phyloP scores from a whole-genome alignment of 441 rosid species.

The Euphorbia corollata region DNA sequence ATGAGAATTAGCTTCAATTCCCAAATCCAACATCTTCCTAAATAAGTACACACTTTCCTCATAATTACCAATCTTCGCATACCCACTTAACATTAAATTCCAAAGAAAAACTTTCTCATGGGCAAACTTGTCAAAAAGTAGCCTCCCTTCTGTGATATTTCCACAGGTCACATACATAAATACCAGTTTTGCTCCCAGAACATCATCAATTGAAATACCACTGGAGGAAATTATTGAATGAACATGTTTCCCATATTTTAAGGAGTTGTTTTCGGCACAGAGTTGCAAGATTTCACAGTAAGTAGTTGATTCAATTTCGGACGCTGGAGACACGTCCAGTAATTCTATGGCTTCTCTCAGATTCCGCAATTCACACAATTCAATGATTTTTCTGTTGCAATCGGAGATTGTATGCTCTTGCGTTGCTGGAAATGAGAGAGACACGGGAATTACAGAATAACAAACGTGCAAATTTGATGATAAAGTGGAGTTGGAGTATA shows the following conservation, averaged over 20 bases:
- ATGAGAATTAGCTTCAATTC: conserved; percentile 40
- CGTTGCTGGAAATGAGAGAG: conserved; percentile 18
- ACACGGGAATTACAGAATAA: conserved; percentile 13
- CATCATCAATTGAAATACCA: conserved; percentile 35
- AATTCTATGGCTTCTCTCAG: conserved; percentile 37
- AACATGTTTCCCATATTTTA: conserved; percentile 38
- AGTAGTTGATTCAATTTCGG: conserved; percentile 35
- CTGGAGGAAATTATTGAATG: conserved; percentile 40
- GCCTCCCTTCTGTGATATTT: conserved; percentile 42
- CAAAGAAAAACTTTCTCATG: conserved; percentile 56
- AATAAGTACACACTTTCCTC: conserved; percentile 41
- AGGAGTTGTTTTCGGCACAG: conserved; percentile 47
- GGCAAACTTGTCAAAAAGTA: conserved; percentile 36
- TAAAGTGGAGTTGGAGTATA: conserved; percentile 22
- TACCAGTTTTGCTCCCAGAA: conserved; percentile 54
- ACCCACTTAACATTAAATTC: conserved; percentile 53
- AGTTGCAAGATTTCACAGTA: conserved; percentile 48
- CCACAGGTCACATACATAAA: conserved; percentile 63
- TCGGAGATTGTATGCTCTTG: conserved; percentile 23
- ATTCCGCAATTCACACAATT: conserved; percentile 39
- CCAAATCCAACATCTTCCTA: conserved; percentile 40
- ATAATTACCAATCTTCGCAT: conserved; percentile 42
- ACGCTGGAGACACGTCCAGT: conserved; percentile 30
- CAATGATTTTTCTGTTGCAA: conserved; percentile 28
- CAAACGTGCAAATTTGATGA: conserved; percentile 20